Conservation (phyloP, 164 flowering plant species). For the Sextonia rubra region DNA sequence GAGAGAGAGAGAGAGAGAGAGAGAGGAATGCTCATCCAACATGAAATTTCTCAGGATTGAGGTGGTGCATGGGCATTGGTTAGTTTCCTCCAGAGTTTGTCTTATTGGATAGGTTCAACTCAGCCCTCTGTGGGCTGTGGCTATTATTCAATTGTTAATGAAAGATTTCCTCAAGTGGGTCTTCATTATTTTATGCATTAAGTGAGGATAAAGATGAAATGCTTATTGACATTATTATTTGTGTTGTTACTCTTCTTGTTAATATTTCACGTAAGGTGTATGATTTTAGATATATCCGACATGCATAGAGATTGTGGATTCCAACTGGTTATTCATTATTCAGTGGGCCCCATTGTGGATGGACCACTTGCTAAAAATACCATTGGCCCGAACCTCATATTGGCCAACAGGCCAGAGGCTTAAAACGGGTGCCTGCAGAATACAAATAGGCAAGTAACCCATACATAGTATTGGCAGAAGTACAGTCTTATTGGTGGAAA, state of each 20-base stretch:
- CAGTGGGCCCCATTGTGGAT: not conserved
- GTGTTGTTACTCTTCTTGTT: not conserved
- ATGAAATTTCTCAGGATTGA: slow-evolving; percentile 9
- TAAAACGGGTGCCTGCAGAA: not conserved
- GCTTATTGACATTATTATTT: not conserved
- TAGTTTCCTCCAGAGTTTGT: not conserved
- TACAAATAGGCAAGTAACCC: too few relatives aligned
- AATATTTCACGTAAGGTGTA: not conserved
- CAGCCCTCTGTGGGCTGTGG: not conserved
- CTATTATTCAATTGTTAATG: not conserved
- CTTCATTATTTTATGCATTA: not conserved
- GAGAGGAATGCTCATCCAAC: slow-evolving; percentile 3
- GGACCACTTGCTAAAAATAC: not conserved
- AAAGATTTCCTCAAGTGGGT: slow-evolving; percentile 1
- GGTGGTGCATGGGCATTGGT: slow-evolving; percentile 1
- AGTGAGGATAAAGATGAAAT: not conserved
- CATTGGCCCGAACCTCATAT: too few relatives aligned
- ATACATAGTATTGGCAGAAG: too few relatives aligned
- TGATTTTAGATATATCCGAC: too few relatives aligned
- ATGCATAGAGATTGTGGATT: not conserved
- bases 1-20: slow-evolving; percentile 1
- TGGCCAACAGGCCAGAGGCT: too few relatives aligned
- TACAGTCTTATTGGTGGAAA: not conserved
- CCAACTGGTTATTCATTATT: not conserved
- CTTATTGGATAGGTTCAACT: slow-evolving; percentile 9